These are phyloP conservation scores for Aspergillus puulaauensis DNA, from an alignment of 2,329 filamentous ascomycete species.

Conservation along the genomic window DNA sequence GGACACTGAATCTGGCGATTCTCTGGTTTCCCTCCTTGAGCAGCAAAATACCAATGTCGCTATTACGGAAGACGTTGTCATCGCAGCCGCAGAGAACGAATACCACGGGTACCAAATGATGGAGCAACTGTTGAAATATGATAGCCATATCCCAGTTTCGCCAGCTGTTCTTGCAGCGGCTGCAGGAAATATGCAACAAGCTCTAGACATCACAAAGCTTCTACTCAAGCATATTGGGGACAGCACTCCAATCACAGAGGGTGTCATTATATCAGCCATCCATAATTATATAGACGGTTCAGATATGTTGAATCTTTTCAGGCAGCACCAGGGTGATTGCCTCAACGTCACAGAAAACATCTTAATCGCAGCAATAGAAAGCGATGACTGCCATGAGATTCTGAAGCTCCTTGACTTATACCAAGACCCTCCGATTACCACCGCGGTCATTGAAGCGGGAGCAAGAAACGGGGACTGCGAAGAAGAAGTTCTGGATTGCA, in stretches of 20 bases:
- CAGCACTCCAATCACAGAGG: not conserved
- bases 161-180: not conserved
- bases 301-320: not conserved
- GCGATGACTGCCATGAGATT: not conserved
- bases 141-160: not conserved
- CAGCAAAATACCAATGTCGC: not conserved
- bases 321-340: not conserved
- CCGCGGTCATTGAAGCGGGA: not conserved
- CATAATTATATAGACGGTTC: not conserved
- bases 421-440: not conserved
- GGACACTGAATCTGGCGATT: not conserved
- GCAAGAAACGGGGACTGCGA: not conserved
- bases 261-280: not conserved
- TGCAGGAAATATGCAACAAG: not conserved
- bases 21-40: not conserved
- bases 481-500: not conserved
- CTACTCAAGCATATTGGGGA: not conserved
- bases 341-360: not conserved
- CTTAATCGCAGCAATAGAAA: not conserved
- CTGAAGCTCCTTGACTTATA: not conserved
- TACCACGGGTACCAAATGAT: not conserved
- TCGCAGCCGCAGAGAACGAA: not conserved
- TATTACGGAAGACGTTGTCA: not conserved
- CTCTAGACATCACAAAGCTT: not conserved
- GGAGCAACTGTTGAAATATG: not conserved